Evolutionary conservation across 1,284 basidiomycete species (phyloP).

Genomic region (Anthracocystis panici-leucophaei): DNA sequence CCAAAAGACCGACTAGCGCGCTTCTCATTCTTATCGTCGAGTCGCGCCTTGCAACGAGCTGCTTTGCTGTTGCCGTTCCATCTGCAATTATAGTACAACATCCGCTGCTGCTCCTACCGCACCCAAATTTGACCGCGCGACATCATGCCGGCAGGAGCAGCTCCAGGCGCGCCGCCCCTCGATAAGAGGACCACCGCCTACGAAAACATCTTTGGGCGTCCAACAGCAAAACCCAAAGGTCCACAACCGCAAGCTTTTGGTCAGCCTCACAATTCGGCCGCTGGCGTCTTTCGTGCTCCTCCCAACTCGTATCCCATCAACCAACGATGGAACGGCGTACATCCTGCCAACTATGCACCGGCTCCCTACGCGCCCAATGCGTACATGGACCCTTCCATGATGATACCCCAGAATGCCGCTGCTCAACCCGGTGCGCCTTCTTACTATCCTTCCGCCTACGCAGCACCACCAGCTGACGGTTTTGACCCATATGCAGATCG

Average conservation of each 20-base stretch:
- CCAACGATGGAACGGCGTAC: constrained; percentile 47
- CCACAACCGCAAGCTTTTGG: constrained; percentile 45
- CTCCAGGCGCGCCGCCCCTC: constrained; percentile 41
- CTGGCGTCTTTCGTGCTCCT: constrained; percentile 32
- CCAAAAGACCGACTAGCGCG: neutral
- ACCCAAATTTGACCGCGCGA: constrained; percentile 4
- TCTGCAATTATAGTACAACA: too few relatives aligned
- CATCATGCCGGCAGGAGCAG: constrained; percentile 49
- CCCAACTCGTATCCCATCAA: constrained; percentile 41
- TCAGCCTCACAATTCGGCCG: constrained; percentile 14
- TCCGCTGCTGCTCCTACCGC: constrained; percentile 22
- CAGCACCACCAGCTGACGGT: constrained; percentile 9
- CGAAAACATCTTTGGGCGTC: constrained; percentile 67
- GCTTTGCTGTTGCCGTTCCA: neutral
- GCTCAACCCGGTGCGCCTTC: constrained; percentile 15
- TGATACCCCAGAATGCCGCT: constrained; percentile 13
- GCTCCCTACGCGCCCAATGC: constrained; percentile 20
- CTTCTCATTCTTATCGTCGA: neutral
- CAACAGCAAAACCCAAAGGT: constrained; percentile 59
- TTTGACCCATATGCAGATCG: constrained; percentile 36
- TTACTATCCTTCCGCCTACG: constrained; percentile 36
- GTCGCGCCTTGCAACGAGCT: neutral
- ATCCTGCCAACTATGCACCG: constrained; percentile 14
- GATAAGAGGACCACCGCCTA: constrained; percentile 67
- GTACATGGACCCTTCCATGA: constrained; percentile 36